These are phyloP conservation scores for Ramularia collo-cygni DNA, from an alignment of 2,329 filamentous ascomycete genomes.

Conservation along the genomic window DNA sequence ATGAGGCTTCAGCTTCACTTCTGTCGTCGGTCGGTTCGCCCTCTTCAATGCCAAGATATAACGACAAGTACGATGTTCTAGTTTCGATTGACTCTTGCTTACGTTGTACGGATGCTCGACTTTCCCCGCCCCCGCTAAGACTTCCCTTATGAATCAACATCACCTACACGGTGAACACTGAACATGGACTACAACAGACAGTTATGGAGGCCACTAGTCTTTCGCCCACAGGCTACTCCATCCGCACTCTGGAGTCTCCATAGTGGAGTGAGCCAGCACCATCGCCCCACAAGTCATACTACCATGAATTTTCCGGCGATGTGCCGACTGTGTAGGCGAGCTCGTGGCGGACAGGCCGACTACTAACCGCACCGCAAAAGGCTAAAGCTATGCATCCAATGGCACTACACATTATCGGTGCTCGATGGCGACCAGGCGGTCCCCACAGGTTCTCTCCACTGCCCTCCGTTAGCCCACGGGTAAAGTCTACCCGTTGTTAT, in stretches of 20 bases:
- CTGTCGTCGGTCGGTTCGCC: no score
- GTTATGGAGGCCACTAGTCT: not conserved
- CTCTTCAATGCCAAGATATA: no score
- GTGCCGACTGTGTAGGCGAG: not conserved
- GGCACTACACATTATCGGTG: not conserved
- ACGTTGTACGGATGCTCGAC: no score
- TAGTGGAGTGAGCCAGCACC: not conserved
- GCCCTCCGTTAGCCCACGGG: slow-evolving; percentile 1
- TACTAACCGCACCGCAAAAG: not conserved
- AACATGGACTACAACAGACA: no score
- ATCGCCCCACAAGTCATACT: not conserved
- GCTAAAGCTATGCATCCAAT: not conserved
- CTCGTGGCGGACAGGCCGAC: slow-evolving; percentile 2
- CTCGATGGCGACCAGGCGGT: not conserved
- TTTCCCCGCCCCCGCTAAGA: no score
- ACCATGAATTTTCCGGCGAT: not conserved
- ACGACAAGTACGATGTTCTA: no score
- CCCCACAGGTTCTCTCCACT: not conserved
- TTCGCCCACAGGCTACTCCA: not conserved
- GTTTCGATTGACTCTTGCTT: no score
- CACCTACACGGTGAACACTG: no score
- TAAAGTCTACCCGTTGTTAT: not conserved
- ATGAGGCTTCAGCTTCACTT: no score
- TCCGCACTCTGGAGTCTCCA: not conserved
- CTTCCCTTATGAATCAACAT: no score